phyloP scores from a whole-genome alignment of 257 asterid genomes.

The Fraxinus americana region DNA sequence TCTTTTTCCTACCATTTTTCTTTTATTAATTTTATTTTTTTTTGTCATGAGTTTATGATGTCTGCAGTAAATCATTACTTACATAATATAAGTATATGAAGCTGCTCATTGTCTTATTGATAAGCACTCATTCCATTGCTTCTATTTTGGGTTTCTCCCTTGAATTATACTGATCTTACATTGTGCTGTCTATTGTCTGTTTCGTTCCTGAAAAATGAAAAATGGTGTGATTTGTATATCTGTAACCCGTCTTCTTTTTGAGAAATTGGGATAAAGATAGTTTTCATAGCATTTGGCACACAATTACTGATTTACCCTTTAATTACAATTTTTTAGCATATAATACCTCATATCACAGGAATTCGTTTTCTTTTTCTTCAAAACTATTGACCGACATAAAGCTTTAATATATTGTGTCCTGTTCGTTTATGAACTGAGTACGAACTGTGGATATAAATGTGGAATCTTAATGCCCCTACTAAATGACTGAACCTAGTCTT shows the following conservation, averaged over 20 bases:
- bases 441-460: background rate
- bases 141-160: background rate
- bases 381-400: background rate
- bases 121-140: background rate
- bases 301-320: background rate
- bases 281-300: background rate
- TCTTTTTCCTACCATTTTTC: conserved; percentile 16
- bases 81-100: conserved; percentile 5
- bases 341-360: background rate
- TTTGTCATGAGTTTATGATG: conserved; percentile 5
- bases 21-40: background rate
- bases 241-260: background rate
- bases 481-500: background rate
- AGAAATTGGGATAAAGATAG: background rate
- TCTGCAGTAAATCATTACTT: conserved; percentile 8
- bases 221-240: background rate
- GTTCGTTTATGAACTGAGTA: background rate
- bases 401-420: background rate
- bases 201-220: background rate
- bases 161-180: conserved; percentile 8
- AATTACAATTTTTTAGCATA: background rate
- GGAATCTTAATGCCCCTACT: background rate
- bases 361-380: background rate
- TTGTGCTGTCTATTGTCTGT: background rate
- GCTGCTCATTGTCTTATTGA: conserved; percentile 14